Evolutionary conservation across 352 stramenopile species (phyloP), one percentile per base, ranked within the genome.

Genomic region (Plasmopara viticola): DNA sequence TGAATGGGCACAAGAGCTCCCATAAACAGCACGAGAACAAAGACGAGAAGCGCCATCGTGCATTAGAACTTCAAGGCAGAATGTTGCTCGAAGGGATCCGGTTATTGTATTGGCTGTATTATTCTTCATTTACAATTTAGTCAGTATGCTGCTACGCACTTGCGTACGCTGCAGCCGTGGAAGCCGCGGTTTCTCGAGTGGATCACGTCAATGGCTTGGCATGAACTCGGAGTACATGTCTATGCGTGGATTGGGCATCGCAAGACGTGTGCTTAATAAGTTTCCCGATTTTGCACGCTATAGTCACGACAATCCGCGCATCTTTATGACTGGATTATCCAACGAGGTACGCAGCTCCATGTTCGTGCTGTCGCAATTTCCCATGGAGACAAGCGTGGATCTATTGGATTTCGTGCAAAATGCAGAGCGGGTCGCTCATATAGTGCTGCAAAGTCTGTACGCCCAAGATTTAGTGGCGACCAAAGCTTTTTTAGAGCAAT

Each of bases 341-440:
- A 62, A 79, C 30, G 57, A 79, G n/a, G 60, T 55, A 20, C 65
- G 66, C 47, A 77, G 48, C 44, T 54, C 60, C 51, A 86, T 86
- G 74, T 82, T 68, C 49, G 62, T 80, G 25, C 40, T 86, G 34
- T 78, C 65, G 31, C 62, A 68, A 38, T 72, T 82, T 50, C 70
- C 72, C 9, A 59, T 41, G 15, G 10, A 29, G 0, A 62, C 58
- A 34, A 54, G 43, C 0, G 55, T 84, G 18, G 53, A 78, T 53
- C 59, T 84, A 4, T 57, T 61, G 2, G 70, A 80, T 46, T 78
- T 84, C 13, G 58, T 72, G 18, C 29, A 61, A 20, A 61, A 53
- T 3, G 70, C 64, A 9, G 66, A 76, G 44, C 63, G 63, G 45
- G 69, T 63, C 0, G 65, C 72, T 35, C 52, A 65, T 9, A 68